Conservation (phyloP, 768 basidiomycete species). For the Phlebiopsis gigantea region DNA sequence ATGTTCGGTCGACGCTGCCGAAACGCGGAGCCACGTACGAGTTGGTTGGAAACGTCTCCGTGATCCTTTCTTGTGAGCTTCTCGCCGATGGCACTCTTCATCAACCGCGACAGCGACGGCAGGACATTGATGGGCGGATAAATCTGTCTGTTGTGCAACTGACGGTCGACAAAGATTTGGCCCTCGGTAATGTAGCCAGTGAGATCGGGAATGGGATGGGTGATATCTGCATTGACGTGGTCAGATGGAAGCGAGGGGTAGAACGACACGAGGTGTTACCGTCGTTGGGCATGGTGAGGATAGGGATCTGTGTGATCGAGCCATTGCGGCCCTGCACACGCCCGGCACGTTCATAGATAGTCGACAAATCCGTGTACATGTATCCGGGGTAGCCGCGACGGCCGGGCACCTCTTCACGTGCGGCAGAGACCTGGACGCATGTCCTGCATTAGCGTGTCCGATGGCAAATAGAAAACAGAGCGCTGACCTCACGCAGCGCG, state of each 20-base stretch:
- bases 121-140: slow-evolving; percentile 99
- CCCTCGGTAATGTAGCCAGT: slow-evolving; percentile 99
- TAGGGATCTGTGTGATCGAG: slow-evolving; percentile 99
- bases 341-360: slow-evolving; percentile 98
- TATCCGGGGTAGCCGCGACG: slow-evolving; percentile 98
- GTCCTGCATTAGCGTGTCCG: background rate
- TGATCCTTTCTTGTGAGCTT: slow-evolving; percentile 97
- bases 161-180: slow-evolving; percentile 97
- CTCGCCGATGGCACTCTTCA: slow-evolving; percentile 99
- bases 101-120: slow-evolving; percentile 95
- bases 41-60: slow-evolving; percentile 97
- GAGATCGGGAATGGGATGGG: slow-evolving; percentile 99
- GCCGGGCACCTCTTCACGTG: slow-evolving; percentile 98
- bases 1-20: slow-evolving; percentile 4
- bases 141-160: slow-evolving; percentile 93
- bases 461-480: slow-evolving; percentile 3
- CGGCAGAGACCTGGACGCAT: slow-evolving; percentile 77
- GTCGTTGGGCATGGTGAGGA: slow-evolving; percentile 99
- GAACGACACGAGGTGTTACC: slow-evolving; percentile 40
- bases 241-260: slow-evolving; percentile 7
- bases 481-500: slow-evolving; percentile 83
- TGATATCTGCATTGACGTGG: slow-evolving; percentile 67
- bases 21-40: slow-evolving; percentile 66
- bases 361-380: slow-evolving; percentile 99
- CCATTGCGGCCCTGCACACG: slow-evolving; percentile 97